These are phyloP conservation scores for Sechiopsis laciniata DNA, from an alignment of 306 rosid genomes.

Conservation along the genomic window DNA sequence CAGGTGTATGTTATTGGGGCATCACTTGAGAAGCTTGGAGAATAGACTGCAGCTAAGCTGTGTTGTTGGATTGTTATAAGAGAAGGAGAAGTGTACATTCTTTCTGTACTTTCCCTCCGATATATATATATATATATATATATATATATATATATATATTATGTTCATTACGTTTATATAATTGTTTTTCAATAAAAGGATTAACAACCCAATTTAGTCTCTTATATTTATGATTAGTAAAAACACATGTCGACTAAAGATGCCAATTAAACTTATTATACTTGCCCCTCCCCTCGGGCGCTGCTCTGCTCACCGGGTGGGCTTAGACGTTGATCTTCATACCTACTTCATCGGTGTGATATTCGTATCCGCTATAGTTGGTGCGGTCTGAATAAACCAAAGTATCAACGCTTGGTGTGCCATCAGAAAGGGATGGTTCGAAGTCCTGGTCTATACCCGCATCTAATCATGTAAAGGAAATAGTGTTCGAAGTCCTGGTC, in stretches of 20 bases:
- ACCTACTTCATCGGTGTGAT: too few relatives aligned
- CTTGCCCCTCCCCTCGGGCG: too few relatives aligned
- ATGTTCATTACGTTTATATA: conserved; percentile 19
- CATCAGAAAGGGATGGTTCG: too few relatives aligned
- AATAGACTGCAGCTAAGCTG: conserved; percentile 86
- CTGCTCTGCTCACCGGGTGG: too few relatives aligned
- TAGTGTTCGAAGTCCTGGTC: too few relatives aligned
- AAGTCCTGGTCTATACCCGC: too few relatives aligned
- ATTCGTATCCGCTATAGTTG: too few relatives aligned
- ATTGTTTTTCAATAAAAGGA: conserved; percentile 3
- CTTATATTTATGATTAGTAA: not conserved
- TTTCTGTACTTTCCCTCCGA: conserved; percentile 31
- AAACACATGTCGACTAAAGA: not conserved
- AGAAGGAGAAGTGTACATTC: conserved; percentile 47
- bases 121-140: conserved; percentile 17
- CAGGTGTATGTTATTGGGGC: conserved; percentile 99
- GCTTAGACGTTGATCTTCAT: too few relatives aligned
- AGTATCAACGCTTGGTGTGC: too few relatives aligned
- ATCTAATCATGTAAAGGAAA: too few relatives aligned
- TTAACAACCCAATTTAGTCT: not conserved
- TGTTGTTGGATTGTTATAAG: conserved; percentile 75
- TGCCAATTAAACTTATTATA: not conserved
- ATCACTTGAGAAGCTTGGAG: conserved; percentile 95
- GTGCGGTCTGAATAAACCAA: too few relatives aligned
- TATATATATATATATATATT: conserved; percentile 19